Evolutionary conservation across 768 basidiomycete species (phyloP).

Genomic region (Tylopilus vinaceipallidus): DNA sequence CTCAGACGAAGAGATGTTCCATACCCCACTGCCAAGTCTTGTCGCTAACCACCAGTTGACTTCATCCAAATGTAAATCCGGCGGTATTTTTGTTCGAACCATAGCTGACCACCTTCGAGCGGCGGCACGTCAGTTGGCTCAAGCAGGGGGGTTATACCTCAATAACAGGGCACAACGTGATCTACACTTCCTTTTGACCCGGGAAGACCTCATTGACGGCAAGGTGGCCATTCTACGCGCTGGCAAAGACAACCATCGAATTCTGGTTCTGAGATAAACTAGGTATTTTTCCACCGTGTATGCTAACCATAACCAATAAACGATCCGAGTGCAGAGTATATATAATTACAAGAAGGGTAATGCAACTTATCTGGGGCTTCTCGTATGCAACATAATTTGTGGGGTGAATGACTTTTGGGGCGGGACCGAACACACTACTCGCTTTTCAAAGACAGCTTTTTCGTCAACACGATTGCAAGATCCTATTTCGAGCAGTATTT

Average conservation of each 20-base stretch:
- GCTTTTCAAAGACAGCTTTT: background rate
- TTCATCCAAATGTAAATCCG: conserved; percentile 59
- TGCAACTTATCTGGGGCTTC: background rate
- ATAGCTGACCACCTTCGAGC: conserved; percentile 40
- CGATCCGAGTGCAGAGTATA: background rate
- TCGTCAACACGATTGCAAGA: conserved; percentile 19
- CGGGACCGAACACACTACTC: background rate
- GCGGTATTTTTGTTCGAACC: background rate
- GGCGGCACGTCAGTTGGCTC: conserved; percentile 60
- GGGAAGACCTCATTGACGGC: conserved; percentile 54
- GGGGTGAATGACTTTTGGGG: background rate
- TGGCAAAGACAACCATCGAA: conserved; percentile 69
- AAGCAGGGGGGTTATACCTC: conserved; percentile 67
- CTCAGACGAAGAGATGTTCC: conserved; percentile 49
- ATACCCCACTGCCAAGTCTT: conserved; percentile 57
- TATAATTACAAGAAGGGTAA: conserved; percentile 14
- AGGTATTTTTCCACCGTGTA: background rate
- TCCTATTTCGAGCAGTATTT: conserved; percentile 18
- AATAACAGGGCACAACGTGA: conserved; percentile 64
- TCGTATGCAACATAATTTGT: background rate
- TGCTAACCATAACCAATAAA: background rate
- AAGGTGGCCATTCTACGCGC: conserved; percentile 64
- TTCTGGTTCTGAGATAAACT: conserved; percentile 43
- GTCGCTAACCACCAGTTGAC: conserved; percentile 56
- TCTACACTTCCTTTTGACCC: conserved; percentile 39